Evolutionary conservation across 2,329 filamentous ascomycete species (phyloP).

Genomic region (Hymenoscyphus linearis): DNA sequence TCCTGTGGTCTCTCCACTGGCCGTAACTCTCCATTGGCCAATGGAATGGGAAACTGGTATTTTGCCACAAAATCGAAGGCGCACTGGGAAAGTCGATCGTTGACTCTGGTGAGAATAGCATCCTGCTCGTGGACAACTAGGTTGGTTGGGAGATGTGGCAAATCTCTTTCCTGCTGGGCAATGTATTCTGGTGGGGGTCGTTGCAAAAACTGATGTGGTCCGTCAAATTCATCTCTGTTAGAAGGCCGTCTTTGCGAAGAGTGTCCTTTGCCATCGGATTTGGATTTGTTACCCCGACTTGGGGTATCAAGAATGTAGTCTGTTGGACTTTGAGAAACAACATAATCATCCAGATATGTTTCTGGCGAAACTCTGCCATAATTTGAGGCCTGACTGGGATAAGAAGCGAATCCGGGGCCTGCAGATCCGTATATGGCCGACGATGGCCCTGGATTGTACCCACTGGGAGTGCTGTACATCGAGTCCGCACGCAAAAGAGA

Average conservation of each 20-base stretch:
- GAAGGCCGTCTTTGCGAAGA: constrained; percentile 62
- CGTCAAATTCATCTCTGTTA: constrained; percentile 85
- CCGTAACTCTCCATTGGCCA: constrained; percentile 67
- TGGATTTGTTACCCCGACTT: constrained; percentile 40
- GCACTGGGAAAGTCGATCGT: constrained; percentile 78
- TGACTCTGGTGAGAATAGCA: constrained; percentile 71
- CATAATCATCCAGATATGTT: constrained; percentile 35
- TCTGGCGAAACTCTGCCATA: constrained; percentile 32
- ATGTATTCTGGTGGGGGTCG: constrained; percentile 66
- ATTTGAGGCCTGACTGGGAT: constrained; percentile 25
- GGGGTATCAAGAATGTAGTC: constrained; percentile 54
- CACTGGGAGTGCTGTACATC: constrained; percentile 26
- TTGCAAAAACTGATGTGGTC: constrained; percentile 75
- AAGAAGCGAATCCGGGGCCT: constrained; percentile 28
- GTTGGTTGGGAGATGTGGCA: constrained; percentile 77
- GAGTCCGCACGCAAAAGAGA: constrained; percentile 25
- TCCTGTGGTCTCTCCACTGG: constrained; percentile 69
- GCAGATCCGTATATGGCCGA: constrained; percentile 29
- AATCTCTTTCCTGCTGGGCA: constrained; percentile 71
- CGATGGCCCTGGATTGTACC: constrained; percentile 27
- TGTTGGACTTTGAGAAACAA: constrained; percentile 53
- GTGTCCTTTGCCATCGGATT: constrained; percentile 41
- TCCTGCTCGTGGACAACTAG: constrained; percentile 81
- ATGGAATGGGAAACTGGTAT: constrained; percentile 83
- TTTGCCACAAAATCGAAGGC: constrained; percentile 88